Base-by-base conservation (phyloP, 768 basidiomycete species). In the Paxillus ammoniavirescens region DNA sequence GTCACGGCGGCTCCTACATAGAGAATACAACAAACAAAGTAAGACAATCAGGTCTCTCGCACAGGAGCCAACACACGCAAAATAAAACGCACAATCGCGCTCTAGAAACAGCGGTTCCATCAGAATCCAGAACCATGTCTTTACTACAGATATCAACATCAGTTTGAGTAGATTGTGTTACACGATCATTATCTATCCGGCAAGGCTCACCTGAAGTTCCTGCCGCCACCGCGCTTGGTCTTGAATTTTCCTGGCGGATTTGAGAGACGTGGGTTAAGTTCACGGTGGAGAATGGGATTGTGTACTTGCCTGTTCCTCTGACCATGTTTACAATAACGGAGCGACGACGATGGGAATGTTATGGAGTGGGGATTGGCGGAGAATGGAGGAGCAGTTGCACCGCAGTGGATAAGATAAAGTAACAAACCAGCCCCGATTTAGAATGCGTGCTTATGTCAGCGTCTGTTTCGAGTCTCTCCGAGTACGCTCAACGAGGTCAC, bases 201-300 rank as follows among this genome's bases (percentile, higher is more conserved):
- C 49, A 38, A 30, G 12, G 50, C 66, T 47, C 63, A 87, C 83
- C 90, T 90, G 71, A 94, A 95, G 67, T 75, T 85, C 56, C 93
- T 82, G 48, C 93, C 93, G 36, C 93, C 93, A 60, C 93, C 93
- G 48, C 93, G 89, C 66, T 86, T 89, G 60, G 83, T 77, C 79
- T 93, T 93, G 75, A 82, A 91, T 72, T 87, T 91, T 56, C 91
- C 90, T 84, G 60, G 6, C 2, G 42, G 3, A 12, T 8, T 4
- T 23, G 2, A 36, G 14, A 33, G 8, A 3, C 12, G 8, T 23
- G 21, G 26, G 42, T 31, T 1, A n/a, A 2, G 5, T 17, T 17
- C 38, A 38, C 10, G 38, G 8, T 33, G 14, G 13, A 8, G 21
- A 42, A 48, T 36, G 23, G 26, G 0, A 2, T 4, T 2, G 8